Conservation (phyloP, 768 basidiomycete genomes). For the Coprinopsis cinerea region DNA sequence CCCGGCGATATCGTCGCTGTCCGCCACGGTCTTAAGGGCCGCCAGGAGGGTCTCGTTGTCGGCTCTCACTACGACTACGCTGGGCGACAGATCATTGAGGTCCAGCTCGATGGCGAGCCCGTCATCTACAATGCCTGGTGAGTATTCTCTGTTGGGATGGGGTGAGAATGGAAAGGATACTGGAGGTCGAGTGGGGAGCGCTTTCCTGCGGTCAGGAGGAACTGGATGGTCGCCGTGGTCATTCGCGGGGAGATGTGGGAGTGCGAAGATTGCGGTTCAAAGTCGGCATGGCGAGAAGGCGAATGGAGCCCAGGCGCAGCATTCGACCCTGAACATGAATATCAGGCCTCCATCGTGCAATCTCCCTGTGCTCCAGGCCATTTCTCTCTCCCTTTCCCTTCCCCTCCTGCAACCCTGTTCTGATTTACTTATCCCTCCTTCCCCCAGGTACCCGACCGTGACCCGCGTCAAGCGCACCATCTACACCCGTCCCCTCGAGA, state of each 20-base stretch:
- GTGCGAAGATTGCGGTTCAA: too few species aligned
- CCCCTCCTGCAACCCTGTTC: background rate
- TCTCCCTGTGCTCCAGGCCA: too few species aligned
- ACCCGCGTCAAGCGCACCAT: conserved; percentile 74
- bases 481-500: conserved; percentile 40
- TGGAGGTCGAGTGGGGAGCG: background rate
- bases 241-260: too few species aligned
- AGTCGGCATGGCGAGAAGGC: too few species aligned
- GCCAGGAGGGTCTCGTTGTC: conserved; percentile 75
- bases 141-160: conserved; percentile 16
- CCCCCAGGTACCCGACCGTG: conserved; percentile 66
- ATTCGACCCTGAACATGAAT: too few species aligned
- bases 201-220: too few species aligned
- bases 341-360: too few species aligned
- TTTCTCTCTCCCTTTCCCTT: background rate
- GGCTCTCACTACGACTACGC: conserved; percentile 66
- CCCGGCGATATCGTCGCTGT: conserved; percentile 81
- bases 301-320: too few species aligned
- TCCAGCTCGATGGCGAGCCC: conserved; percentile 60
- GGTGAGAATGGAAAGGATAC: conserved; percentile 8
- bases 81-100: conserved; percentile 77
- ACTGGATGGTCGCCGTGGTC: too few species aligned
- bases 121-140: conserved; percentile 62
- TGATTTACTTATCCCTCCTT: background rate
- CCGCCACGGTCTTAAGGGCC: conserved; percentile 54